phyloP scores from a whole-genome alignment of 148 eudicot species.

The Vaccinium macrocarpon region DNA sequence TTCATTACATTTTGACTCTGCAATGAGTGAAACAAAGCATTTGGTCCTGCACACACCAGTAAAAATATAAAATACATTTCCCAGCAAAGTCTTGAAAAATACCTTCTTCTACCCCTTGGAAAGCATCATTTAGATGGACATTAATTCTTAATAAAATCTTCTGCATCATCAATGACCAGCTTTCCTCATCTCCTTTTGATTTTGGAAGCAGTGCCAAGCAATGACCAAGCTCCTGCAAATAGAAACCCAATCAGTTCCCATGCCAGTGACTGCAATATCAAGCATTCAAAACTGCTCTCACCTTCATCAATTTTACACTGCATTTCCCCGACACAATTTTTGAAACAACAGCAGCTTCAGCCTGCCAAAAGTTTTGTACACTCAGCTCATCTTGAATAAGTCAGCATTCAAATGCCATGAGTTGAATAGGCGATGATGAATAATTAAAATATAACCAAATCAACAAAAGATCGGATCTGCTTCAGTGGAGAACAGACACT shows the following conservation, averaged over 20 bases:
- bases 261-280: not conserved
- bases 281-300: constrained; percentile 27
- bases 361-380: constrained; percentile 43
- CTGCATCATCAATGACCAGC: constrained; percentile 85
- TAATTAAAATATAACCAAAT: not conserved
- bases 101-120: constrained; percentile 96
- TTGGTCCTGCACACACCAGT: constrained; percentile 10
- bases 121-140: constrained; percentile 56
- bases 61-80: constrained; percentile 9
- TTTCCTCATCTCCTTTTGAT: constrained; percentile 77
- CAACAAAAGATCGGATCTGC: not conserved
- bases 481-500: not conserved
- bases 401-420: constrained; percentile 11
- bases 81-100: not conserved
- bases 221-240: constrained; percentile 65
- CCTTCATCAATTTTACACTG: constrained; percentile 50
- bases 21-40: constrained; percentile 20
- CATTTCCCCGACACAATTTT: constrained; percentile 65
- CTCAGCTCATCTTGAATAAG: constrained; percentile 23
- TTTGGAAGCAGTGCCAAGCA: constrained; percentile 85
- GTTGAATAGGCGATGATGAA: not conserved
- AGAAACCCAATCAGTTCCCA: constrained; percentile 16
- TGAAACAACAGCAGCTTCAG: constrained; percentile 71
- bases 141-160: constrained; percentile 59
- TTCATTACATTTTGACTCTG: constrained; percentile 54